phyloP scores from a whole-genome alignment of 2,329 filamentous ascomycete genomes.

The Septoria linicola region DNA sequence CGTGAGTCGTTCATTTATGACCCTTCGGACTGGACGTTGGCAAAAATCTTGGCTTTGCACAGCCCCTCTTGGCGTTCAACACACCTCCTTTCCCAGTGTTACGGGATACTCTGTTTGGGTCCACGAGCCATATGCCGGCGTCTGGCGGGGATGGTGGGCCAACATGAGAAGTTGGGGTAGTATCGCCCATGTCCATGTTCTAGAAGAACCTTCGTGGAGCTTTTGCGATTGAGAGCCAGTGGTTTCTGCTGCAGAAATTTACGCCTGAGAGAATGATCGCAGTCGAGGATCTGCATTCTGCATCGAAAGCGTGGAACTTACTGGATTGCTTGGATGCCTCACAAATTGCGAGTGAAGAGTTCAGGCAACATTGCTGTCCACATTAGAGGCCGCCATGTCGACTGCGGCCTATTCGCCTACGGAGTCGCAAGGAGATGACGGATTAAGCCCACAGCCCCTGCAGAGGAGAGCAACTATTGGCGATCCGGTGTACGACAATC shows the following conservation, averaged over 20 bases:
- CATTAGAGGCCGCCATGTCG: conserved; percentile 14
- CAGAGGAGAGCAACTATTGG: conserved; percentile 24
- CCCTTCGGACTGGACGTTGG: neutral
- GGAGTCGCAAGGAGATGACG: conserved; percentile 9
- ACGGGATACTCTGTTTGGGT: neutral
- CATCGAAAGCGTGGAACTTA: neutral
- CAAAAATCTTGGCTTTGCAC: neutral
- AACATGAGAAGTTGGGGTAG: neutral
- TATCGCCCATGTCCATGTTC: neutral
- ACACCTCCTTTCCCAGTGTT: neutral
- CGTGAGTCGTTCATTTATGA: neutral
- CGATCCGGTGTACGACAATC: conserved; percentile 20
- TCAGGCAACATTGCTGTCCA: neutral
- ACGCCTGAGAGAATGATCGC: conserved; percentile 1
- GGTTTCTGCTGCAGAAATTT: neutral
- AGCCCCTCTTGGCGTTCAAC: neutral
- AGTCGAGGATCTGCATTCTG: neutral
- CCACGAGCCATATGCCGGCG: neutral
- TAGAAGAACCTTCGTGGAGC: neutral
- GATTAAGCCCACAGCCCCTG: conserved; percentile 7
- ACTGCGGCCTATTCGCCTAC: conserved; percentile 13
- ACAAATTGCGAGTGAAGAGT: conserved; percentile 7
- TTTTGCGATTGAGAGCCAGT: neutral
- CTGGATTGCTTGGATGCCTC: conserved; percentile 16
- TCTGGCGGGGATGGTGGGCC: neutral